Conservation (phyloP, 2,329 filamentous ascomycete genomes). For the Talaromyces sp. region DNA sequence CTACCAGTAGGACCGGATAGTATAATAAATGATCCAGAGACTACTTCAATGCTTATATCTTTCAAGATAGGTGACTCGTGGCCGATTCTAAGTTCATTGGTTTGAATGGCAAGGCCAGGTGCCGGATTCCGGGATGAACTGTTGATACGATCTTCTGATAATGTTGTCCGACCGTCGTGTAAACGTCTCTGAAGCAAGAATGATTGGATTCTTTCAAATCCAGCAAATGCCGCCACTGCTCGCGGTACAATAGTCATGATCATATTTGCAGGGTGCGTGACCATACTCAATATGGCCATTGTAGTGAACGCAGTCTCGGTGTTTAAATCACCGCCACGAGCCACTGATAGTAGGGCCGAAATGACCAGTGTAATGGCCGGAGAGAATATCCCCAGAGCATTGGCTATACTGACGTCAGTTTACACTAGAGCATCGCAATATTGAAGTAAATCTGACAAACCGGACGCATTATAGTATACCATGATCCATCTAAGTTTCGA, state of each 20-base stretch:
- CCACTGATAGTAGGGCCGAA: slow-evolving; percentile 25
- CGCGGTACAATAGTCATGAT: slow-evolving; percentile 23
- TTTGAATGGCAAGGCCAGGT: neutral
- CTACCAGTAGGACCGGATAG: slow-evolving; percentile 48
- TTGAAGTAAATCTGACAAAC: slow-evolving; percentile 14
- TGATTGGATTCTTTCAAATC: slow-evolving; percentile 36
- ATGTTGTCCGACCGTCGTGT: neutral
- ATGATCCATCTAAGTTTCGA: slow-evolving; percentile 34
- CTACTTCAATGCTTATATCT: slow-evolving; percentile 34
- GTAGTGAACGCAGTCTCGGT: slow-evolving; percentile 20
- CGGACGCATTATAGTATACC: slow-evolving; percentile 34
- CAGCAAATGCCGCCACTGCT: slow-evolving; percentile 31
- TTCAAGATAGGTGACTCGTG: slow-evolving; percentile 29
- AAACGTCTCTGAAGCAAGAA: slow-evolving; percentile 16
- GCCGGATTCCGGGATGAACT: neutral
- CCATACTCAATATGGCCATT: slow-evolving; percentile 19
- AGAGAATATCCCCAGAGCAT: slow-evolving; percentile 4
- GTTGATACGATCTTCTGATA: neutral
- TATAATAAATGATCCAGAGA: slow-evolving; percentile 40
- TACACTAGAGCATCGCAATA: neutral
- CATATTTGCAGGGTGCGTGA: slow-evolving; percentile 18
- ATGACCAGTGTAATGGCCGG: slow-evolving; percentile 20
- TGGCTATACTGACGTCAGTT: neutral
- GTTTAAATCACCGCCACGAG: slow-evolving; percentile 20
- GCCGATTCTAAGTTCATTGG: neutral